These are phyloP conservation scores for Sonneratia caseolaris DNA, from an alignment of 345 rosid species.

Conservation along the genomic window DNA sequence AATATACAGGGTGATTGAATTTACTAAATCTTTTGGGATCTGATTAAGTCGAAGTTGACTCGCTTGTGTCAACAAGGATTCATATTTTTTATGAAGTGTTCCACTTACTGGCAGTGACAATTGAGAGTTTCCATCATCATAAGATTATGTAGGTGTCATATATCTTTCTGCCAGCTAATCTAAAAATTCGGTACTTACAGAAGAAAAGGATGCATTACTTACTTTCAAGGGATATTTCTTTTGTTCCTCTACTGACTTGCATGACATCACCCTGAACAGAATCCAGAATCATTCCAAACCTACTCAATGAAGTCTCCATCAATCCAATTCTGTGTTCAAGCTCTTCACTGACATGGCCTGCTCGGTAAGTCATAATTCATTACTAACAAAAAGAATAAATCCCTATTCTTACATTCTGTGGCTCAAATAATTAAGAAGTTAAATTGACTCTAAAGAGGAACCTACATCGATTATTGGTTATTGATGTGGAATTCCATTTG, in stretches of 20 bases:
- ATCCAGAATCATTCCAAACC: slow-evolving; percentile 68
- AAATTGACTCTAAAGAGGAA: background rate
- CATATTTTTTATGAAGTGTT: background rate
- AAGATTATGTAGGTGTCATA: background rate
- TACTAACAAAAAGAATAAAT: background rate
- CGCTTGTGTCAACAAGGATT: background rate
- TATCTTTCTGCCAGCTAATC: background rate
- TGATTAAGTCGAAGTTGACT: background rate
- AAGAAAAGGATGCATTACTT: slow-evolving; percentile 21
- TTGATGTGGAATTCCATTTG: slow-evolving; percentile 50
- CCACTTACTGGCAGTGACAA: background rate
- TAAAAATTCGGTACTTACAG: background rate
- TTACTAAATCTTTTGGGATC: background rate
- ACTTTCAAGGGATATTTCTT: slow-evolving; percentile 62
- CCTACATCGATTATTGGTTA: slow-evolving; percentile 46
- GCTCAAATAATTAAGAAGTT: background rate
- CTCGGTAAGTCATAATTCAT: slow-evolving; percentile 6
- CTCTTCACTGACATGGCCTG: slow-evolving; percentile 65
- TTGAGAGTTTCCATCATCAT: background rate
- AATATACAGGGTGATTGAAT: background rate
- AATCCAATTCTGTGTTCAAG: slow-evolving; percentile 57
- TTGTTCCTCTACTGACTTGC: slow-evolving; percentile 75
- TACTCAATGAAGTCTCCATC: slow-evolving; percentile 70
- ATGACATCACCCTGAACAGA: slow-evolving; percentile 75
- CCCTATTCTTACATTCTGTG: background rate